Base-by-base conservation (phyloP, 495 filamentous ascomycete genomes). In the Tetracladium setigerum region DNA sequence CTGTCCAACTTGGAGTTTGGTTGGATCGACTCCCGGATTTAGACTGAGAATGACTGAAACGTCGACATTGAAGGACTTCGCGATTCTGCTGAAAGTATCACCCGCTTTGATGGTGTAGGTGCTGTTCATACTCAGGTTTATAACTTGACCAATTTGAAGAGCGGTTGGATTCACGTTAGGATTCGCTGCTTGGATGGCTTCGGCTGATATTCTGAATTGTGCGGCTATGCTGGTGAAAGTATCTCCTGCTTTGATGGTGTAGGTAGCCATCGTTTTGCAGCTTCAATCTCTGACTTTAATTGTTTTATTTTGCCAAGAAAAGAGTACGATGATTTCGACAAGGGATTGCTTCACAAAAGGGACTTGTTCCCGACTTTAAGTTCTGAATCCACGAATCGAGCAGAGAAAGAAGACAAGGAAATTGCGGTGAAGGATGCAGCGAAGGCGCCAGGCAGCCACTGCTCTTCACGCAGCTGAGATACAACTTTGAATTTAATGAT, bases 21-120 rank as follows among this genome's bases (percentile, higher is more conserved):
- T 38, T 22, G 44, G 44, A 11, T 41, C 40, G 9, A 53, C 17
- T n/a, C 10, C 18, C 16, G 44, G 44, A 32, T 47, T 47, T 15
- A 36, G 38, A 10, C 31, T 24, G 22, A 38, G 17, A 14, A 53
- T 10, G 7, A 33, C 39, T 14, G 15, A 38, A 16, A 44, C 11
- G 10, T 38, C 24, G 31, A 22, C 33, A n/a, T 31, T 19, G 27
- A 41, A 40, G 1, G 9, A 39, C 10, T 30, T 22, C 11, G 50
- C 50, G 8, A 53, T 43, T 11, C 1, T 16, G 31, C 15, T n/a
- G 14, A 53, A 39, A 19, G 50, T 47, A 18, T 53, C 50, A 5
- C 50, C 50, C 2, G 44, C 30, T 39, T 53, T 36, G 30, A 52
- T 52, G 8, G 18, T 47, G 22, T 52, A 52, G 7, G 49, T 35